These are phyloP conservation scores for Puccinia polysora DNA, from an alignment of 1,284 basidiomycete species.

Conservation along the genomic window DNA sequence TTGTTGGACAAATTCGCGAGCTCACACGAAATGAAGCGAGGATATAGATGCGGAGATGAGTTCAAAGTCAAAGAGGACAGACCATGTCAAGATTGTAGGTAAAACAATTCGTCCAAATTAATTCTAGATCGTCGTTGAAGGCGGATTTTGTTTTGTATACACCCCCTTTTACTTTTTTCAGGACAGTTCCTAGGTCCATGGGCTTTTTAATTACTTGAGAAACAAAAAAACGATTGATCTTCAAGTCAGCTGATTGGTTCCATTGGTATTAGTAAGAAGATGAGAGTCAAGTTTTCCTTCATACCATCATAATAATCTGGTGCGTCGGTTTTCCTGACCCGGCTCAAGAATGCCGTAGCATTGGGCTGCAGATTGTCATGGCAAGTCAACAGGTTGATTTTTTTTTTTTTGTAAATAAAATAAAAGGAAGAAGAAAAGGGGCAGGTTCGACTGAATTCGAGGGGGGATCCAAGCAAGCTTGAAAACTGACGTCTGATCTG, in stretches of 20 bases:
- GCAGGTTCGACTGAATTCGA: no score
- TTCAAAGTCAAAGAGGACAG: no score
- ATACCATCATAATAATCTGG: conserved; percentile 82
- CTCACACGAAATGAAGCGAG: background rate
- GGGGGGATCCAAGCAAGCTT: background rate
- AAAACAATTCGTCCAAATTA: conserved; percentile 95
- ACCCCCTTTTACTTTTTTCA: conserved; percentile 82
- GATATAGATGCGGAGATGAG: background rate
- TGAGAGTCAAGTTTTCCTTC: conserved; percentile 47
- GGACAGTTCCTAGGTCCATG: conserved; percentile 91
- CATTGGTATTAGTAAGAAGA: conserved; percentile 3
- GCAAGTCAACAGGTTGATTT: conserved; percentile 28
- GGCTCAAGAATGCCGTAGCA: conserved; percentile 79
- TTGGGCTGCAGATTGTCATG: conserved; percentile 70
- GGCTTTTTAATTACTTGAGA: conserved; percentile 73
- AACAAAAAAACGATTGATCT: conserved; percentile 43
- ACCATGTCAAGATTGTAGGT: conserved; percentile 87
- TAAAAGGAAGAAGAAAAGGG: background rate
- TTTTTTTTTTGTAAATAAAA: background rate
- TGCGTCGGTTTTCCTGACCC: conserved; percentile 76
- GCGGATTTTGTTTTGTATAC: conserved; percentile 88
- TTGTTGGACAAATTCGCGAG: no score
- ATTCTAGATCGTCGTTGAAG: conserved; percentile 85
- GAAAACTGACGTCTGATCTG: conserved; percentile 65
- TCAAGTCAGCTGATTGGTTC: background rate